phyloP scores from a whole-genome alignment of 2,329 filamentous ascomycete species.

The Beauveria pseudobassiana region DNA sequence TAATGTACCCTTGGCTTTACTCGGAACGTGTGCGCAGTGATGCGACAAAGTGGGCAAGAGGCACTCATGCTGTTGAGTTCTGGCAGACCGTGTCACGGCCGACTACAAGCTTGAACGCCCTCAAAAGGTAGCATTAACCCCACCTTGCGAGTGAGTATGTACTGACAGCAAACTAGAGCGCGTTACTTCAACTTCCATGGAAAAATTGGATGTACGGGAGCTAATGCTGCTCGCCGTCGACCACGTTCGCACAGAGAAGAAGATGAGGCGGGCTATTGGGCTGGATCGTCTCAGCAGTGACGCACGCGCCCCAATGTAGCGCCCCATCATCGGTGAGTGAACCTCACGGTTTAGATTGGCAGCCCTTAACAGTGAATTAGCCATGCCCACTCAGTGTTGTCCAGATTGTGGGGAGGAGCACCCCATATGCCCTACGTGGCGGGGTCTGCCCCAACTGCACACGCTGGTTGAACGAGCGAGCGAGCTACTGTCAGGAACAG shows the following conservation, averaged over 20 bases:
- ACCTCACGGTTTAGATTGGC: neutral
- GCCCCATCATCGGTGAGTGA: neutral
- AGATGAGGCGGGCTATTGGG: neutral
- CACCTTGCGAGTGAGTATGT: neutral
- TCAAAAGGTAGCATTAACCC: neutral
- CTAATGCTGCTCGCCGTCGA: neutral
- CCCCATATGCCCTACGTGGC: neutral
- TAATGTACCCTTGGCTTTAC: conserved; percentile 2
- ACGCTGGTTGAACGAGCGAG: neutral
- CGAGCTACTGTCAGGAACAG: neutral
- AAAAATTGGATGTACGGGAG: neutral
- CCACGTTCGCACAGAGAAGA: neutral
- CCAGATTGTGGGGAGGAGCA: neutral
- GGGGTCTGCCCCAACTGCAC: neutral
- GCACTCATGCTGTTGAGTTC: neutral
- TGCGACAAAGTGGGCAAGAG: neutral
- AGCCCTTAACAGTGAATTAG: neutral
- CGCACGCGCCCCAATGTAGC: neutral
- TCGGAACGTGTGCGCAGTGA: neutral
- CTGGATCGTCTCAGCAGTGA: neutral
- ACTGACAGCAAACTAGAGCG: neutral
- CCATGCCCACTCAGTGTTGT: neutral
- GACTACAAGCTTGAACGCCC: neutral
- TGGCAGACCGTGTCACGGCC: neutral
- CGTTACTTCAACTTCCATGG: neutral